Percentiles rank a stretch among this genome's conserved stretches.
These are phyloP conservation scores for Melanomma pulvis-pyrius DNA, from an alignment of 495 filamentous ascomycete species.

Conservation along the genomic window DNA sequence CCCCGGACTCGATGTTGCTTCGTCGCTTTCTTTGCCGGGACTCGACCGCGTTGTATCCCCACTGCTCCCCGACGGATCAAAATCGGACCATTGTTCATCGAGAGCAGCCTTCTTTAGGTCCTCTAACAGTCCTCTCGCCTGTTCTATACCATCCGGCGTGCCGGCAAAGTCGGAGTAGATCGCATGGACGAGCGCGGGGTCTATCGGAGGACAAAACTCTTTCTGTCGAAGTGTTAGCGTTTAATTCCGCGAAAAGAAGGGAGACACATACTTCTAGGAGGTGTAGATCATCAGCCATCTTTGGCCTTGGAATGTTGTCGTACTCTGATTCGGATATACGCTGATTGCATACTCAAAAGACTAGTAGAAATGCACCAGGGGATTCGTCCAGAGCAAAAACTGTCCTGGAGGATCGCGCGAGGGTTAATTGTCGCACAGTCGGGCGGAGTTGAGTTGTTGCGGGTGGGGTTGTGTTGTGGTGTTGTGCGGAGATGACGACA, in stretches of 20 bases:
- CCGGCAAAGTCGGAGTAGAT: slow-evolving; percentile 69
- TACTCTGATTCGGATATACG: neutral
- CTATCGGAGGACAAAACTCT: slow-evolving; percentile 64
- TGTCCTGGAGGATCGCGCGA: neutral
- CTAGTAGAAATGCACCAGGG: neutral
- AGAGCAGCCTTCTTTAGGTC: too few species aligned
- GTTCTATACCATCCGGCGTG: slow-evolving; percentile 55
- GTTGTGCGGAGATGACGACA: too few species aligned
- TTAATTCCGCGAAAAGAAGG: neutral
- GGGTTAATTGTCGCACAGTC: neutral
- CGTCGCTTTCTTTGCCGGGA: slow-evolving; percentile 30
- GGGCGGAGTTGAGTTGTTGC: neutral
- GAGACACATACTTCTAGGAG: slow-evolving; percentile 21
- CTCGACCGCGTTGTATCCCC: slow-evolving; percentile 38
- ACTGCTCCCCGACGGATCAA: slow-evolving; percentile 76
- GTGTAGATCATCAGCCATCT: slow-evolving; percentile 31
- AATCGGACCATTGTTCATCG: slow-evolving; percentile 70
- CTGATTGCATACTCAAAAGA: slow-evolving; percentile 14
- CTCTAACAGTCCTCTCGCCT: too few species aligned
- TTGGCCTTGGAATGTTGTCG: slow-evolving; percentile 19
- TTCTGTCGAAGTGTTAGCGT: slow-evolving; percentile 37
- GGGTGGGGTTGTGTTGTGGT: neutral
- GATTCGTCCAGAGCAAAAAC: neutral
- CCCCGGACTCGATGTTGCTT: neutral
- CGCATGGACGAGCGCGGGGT: slow-evolving; percentile 65